Base-by-base conservation (phyloP, 1,284 basidiomycete genomes). In the Tetrapyrgos nigripes region DNA sequence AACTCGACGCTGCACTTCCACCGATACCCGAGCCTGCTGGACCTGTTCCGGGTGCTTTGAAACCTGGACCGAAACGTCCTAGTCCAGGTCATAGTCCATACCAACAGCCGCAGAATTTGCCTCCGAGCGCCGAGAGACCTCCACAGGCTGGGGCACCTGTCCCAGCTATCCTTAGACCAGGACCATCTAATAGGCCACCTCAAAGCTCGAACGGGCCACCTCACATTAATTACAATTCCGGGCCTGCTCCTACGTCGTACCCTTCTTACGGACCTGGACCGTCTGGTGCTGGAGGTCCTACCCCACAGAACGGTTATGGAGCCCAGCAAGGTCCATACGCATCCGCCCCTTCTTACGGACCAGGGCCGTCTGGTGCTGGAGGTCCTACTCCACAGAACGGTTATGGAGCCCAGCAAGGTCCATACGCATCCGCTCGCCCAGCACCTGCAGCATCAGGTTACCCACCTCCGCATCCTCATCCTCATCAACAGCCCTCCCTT, bases 151-250 rank as follows among this genome's bases (percentile, higher is more conserved):
- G 66, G 5, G 64, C 57, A 6, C 60, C 62, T n/a, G 67, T 81
- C 3, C 82, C 81, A 14, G 67, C 75, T 4, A 71, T 75, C 29
- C 74, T 83, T 13, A 79, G 78, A n/a, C 76, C 81, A 11, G 79
- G n/a, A 69, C 37, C 37, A 5, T 40, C 37, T n/a, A n/a, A 11
- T 40, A 11, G 37, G 4, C 37, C 37, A 68, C 53, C 65, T 67
- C 17, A 66, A 69, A 49, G 55, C n/a, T n/a, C n/a, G n/a, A n/a
- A n/a, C n/a, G n/a, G n/a, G n/a, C n/a, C n/a, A n/a, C n/a, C n/a
- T n/a, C n/a, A n/a, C n/a, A n/a, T n/a, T n/a, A n/a, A n/a, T n/a
- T n/a, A n/a, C n/a, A n/a, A n/a, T n/a, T n/a, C n/a, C n/a, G n/a
- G n/a, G n/a, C n/a, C n/a, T 40, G 14, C 37, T 40, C 37, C 5